Evolutionary conservation across 345 rosid species (phyloP), one percentile per base, ranked within the genome.

Genomic region (Rubroshorea leprosula): DNA sequence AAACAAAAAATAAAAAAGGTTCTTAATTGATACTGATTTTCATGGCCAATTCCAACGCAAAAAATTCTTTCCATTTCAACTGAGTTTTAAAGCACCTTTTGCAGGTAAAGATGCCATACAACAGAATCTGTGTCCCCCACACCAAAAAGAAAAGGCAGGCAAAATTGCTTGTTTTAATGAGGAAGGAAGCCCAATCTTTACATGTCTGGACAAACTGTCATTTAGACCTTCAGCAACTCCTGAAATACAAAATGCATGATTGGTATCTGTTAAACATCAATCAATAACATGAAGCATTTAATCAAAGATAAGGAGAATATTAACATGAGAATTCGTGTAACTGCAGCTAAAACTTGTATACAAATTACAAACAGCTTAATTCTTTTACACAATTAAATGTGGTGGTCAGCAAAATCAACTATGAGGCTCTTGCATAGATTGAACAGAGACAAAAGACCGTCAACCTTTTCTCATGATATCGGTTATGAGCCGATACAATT

Each of bases 151-250:
- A 50, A 53, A 22, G 29, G 10, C 19, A 23, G 19, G 13, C 12
- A 7, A 27, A 15, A 6, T 26, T 31, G 12, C 20, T 18, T 45
- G 17, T 14, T 18, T 55, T 53, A 9, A 21, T 16, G 9, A 16
- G 2, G 20, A 35, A 65, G 46, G 54, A 57, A 45, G 52, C 57
- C 55, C 76, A 49, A 20, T 26, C 52, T 51, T 56, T 49, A 57
- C 62, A 52, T 54, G n/a, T 46, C 18, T 35, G 46, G 45, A n/a
- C 45, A 43, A 53, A 45, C 47, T 16, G 15, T 22, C 53, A 35
- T 63, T n/a, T 64, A 80, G 57, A 80, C 80, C 53, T 58, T 72
- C 62, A 77, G 62, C 78, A 75, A 66, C 59, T 80, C 82, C 85
- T 77, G 82, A 55, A 57, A 74, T 25, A 68, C 20, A 41, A 52